Base-by-base conservation (phyloP, 2,329 filamentous ascomycete genomes). In the Cadophora sp. region DNA sequence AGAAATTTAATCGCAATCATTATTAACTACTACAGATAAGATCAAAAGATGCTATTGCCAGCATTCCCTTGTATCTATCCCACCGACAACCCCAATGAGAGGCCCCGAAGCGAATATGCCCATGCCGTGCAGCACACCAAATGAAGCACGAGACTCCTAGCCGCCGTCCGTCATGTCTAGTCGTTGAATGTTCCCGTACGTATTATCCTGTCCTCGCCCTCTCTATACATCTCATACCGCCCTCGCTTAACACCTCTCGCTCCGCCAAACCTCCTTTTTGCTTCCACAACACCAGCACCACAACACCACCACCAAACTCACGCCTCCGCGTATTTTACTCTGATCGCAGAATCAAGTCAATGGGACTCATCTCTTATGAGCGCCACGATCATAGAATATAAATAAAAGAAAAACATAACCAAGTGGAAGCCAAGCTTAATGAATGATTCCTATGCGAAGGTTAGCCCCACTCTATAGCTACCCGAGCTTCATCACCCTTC, bases 391-490 rank as follows among this genome's bases (percentile, higher is more conserved):
- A 76, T 76, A 14, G 72, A 96, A 88, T 97, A 97, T 66, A 99
- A 91, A 84, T 99, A 99, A 88, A 98, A 99, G 89, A 99, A 99
- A 88, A 99, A 99, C 94, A 99, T 97, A 83, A 99, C 81, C 68
- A 99, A 85, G 82, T 99, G 96, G 87, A 99, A 99, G 65, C 95
- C 96, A 51, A 99, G 92, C 85, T 99, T 99, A 84, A 96, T 90
- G 81, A 99, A 99, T 0, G 96, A 98, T 88, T 99, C 96, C 94
- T 97, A 64, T 18, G 18, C n/a, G 36, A 50, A 67, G 45, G 24
- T 65, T 61, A 66, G 48, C 36, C 47, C 48, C 39, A 51, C 39
- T 33, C 59, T 48, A 14, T 9, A n/a, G 11, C 20, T 20, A 39
- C 55, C 59, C 1, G 30, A 4, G 6, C 24, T 16, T 20, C 30